Evolutionary conservation across 805 yeast species (phyloP).

Genomic region (Cyberlindnera galapagoensis): DNA sequence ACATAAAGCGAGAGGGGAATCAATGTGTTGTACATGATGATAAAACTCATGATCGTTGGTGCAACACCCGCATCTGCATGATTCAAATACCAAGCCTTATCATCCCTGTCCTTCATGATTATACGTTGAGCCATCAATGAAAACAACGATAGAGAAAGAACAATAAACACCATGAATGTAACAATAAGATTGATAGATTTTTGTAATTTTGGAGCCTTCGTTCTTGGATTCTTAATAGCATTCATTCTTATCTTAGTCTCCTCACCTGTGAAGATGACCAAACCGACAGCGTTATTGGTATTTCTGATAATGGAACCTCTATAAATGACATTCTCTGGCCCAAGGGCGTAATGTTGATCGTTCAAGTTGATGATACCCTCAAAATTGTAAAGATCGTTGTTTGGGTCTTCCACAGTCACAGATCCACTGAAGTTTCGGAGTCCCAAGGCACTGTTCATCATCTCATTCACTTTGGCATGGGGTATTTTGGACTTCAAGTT

Average conservation of each 20-base stretch:
- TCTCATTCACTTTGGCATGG: conserved; percentile 52
- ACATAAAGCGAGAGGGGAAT: conserved; percentile 93
- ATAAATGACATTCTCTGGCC: conserved; percentile 77
- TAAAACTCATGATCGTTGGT: conserved; percentile 89
- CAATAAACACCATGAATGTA: conserved; percentile 80
- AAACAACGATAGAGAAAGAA: conserved; percentile 64
- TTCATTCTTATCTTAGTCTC: conserved; percentile 96
- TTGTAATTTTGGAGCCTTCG: conserved; percentile 91
- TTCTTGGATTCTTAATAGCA: conserved; percentile 81
- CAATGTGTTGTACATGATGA: conserved; percentile 94
- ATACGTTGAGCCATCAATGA: conserved; percentile 76
- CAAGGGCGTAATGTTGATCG: conserved; percentile 47
- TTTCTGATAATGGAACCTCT: conserved; percentile 89
- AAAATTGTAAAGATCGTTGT: conserved; percentile 82
- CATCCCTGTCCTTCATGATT: conserved; percentile 32
- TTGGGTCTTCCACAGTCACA: conserved; percentile 83
- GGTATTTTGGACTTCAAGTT: conserved; percentile 74
- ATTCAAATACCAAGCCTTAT: conserved; percentile 65
- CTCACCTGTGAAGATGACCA: conserved; percentile 90
- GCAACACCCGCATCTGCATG: conserved; percentile 77
- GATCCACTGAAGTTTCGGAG: conserved; percentile 44
- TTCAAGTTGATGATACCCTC: conserved; percentile 61
- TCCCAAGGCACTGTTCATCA: conserved; percentile 42
- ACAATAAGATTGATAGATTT: conserved; percentile 77
- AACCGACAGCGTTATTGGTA: conserved; percentile 65